Evolutionary conservation across 2,329 filamentous ascomycete genomes (phyloP), one percentile per base, ranked within the genome.

Genomic region (Mycogone perniciosa): DNA sequence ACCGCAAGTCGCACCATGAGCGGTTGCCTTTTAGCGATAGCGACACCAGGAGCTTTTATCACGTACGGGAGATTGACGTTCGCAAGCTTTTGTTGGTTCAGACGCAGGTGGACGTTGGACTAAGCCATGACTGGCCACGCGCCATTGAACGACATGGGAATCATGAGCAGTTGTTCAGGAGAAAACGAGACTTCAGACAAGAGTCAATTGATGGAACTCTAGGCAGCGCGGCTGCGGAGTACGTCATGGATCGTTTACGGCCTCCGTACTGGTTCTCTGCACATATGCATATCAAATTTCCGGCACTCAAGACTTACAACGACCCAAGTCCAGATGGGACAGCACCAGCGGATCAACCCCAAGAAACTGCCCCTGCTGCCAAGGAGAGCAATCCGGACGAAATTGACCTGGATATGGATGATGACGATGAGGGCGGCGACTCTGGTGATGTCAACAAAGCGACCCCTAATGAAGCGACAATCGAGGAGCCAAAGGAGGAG

Each of bases 121-220:
- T 99, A 48, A 96, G 91, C 59, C 93, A 99, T 64, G 93, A 99
- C 71, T 99, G 93, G 93, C 93, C 93, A 1, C 81, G 85, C 45
- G 84, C 79, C 0, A 81, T 97, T 48, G 93, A 96, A 69, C 83
- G 81, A 64, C 79, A 83, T 56, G 93, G 93, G 5, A 77, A 97
- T 63, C 71, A 77, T 43, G 70, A 76, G 44, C 71, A 73, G 39
- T 71, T 99, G 1, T 95, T 90, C 65, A 74, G 71, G 31, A 79
- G 75, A 64, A 97, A 97, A 71, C 77, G 77, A 1, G 76, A 82
- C 60, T 93, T 97, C 57, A 76, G 82, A 57, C 70, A 80, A 45
- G 93, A 99, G 66, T 90, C 89, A 1, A 72, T 74, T 44, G 80
- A 84, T 35, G 89, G 89, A 0, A 83, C 75, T 7, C 72, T 99